A percentile compares a stretch with the other conserved stretches of the same genome.
phyloP scores from a whole-genome alignment of 257 asterid species.

The Solanum appendiculatum region DNA sequence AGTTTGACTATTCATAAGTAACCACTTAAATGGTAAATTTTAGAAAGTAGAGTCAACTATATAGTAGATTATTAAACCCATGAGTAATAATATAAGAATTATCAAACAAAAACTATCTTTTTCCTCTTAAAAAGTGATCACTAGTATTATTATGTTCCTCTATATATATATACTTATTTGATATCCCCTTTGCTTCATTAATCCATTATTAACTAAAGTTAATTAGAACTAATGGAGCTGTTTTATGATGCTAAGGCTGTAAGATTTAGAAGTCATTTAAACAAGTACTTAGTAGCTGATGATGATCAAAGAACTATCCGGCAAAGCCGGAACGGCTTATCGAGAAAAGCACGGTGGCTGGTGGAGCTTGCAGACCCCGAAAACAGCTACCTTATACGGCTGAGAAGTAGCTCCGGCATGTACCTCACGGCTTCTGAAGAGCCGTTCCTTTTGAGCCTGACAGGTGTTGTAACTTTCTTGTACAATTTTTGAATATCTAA shows the following conservation, averaged over 20 bases:
- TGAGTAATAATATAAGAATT: not conserved
- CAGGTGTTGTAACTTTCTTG: constrained; percentile 23
- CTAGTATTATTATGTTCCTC: not conserved
- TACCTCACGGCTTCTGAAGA: constrained; percentile 66
- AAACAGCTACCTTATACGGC: constrained; percentile 41
- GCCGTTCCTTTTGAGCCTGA: constrained; percentile 59
- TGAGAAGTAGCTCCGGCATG: constrained; percentile 60
- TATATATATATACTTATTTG: not conserved
- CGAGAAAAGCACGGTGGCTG: constrained; percentile 64
- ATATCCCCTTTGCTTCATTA: not conserved
- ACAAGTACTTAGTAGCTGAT: constrained; percentile 72
- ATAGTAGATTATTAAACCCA: not conserved
- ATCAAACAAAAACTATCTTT: constrained; percentile 8
- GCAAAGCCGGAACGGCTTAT: constrained; percentile 59
- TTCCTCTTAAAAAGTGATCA: not conserved
- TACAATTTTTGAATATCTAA: not conserved
- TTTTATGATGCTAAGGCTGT: constrained; percentile 59
- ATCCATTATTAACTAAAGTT: not conserved
- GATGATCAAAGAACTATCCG: constrained; percentile 60
- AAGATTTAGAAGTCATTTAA: constrained; percentile 50
- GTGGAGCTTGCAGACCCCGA: constrained; percentile 57
- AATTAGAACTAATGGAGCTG: constrained; percentile 39
- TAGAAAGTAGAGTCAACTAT: not conserved
- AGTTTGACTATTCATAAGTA: not conserved
- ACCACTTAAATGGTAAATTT: not conserved